Conservation (phyloP, 1,284 basidiomycete species). For the Moesziomyces sp. region DNA sequence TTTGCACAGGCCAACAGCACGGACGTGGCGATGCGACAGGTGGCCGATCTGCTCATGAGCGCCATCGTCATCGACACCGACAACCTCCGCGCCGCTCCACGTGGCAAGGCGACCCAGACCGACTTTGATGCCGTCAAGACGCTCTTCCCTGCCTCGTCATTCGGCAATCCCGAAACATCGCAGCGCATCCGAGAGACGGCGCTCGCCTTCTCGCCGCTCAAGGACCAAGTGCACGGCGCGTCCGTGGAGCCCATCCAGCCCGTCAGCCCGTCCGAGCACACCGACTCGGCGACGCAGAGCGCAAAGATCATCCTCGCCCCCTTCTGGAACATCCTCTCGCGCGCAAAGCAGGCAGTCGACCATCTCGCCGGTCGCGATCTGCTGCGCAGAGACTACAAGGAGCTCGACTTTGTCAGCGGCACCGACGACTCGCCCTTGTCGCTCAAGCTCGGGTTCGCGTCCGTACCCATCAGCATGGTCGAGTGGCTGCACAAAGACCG, state of each 20-base stretch:
- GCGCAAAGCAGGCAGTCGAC: constrained; percentile 78
- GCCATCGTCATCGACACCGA: constrained; percentile 69
- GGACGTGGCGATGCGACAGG: constrained; percentile 28
- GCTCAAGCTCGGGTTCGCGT: constrained; percentile 51
- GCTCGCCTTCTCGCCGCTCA: constrained; percentile 26
- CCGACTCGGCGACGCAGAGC: constrained; percentile 30
- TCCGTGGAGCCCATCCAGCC: constrained; percentile 26
- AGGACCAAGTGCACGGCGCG: background rate
- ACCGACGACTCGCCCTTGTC: constrained; percentile 4
- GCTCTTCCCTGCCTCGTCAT: constrained; percentile 51
- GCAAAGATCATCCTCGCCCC: constrained; percentile 59
- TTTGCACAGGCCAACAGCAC: constrained; percentile 17
- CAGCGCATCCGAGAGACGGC: constrained; percentile 25
- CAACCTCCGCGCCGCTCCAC: constrained; percentile 53
- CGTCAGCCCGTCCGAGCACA: constrained; percentile 31
- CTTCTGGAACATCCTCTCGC: constrained; percentile 72
- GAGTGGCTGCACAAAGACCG: constrained; percentile 56
- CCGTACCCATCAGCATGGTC: constrained; percentile 51
- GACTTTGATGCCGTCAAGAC: constrained; percentile 50
- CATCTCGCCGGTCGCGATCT: constrained; percentile 80
- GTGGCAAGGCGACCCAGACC: constrained; percentile 50
- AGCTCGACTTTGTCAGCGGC: constrained; percentile 23
- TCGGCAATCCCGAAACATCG: constrained; percentile 26
- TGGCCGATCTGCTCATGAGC: constrained; percentile 62
- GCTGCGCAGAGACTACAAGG: constrained; percentile 90